These are phyloP conservation scores for Globisporangium lucens DNA, from an alignment of 352 stramenopile species.

Conservation along the genomic window DNA sequence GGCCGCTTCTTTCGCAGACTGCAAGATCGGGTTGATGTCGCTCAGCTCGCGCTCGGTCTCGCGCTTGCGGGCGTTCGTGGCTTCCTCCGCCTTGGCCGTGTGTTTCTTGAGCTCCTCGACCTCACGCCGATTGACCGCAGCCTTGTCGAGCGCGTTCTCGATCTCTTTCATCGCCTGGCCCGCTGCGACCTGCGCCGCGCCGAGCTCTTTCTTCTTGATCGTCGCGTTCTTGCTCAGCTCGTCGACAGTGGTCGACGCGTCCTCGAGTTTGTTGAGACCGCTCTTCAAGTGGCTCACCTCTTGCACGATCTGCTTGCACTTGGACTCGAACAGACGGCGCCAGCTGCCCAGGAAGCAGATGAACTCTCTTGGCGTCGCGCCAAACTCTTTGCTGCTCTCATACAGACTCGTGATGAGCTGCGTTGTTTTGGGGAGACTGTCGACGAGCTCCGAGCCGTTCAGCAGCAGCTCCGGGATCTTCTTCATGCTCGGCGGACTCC, in stretches of 20 bases:
- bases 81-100: constrained; percentile 84
- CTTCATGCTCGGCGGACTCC: constrained; percentile 71
- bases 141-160: constrained; percentile 89
- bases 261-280: constrained; percentile 89
- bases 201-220: constrained; percentile 90
- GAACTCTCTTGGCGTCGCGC: constrained; percentile 82
- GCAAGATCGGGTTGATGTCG: constrained; percentile 90
- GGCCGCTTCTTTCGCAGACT: constrained; percentile 89
- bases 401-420: constrained; percentile 62
- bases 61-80: constrained; percentile 86
- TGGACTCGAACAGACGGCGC: constrained; percentile 66
- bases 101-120: constrained; percentile 91
- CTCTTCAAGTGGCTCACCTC: constrained; percentile 89
- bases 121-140: constrained; percentile 87
- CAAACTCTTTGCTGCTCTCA: constrained; percentile 60
- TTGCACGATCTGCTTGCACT: constrained; percentile 78
- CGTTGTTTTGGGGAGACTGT: constrained; percentile 53
- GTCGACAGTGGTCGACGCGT: constrained; percentile 90
- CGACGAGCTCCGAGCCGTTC: constrained; percentile 49
- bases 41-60: constrained; percentile 93
- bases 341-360: constrained; percentile 85
- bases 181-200: constrained; percentile 81
- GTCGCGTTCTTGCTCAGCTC: constrained; percentile 85
- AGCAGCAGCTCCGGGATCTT: constrained; percentile 74
- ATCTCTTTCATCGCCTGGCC: constrained; percentile 96